Base-by-base conservation (phyloP, 495 filamentous ascomycete genomes). In the Cenococcum geophilum region DNA sequence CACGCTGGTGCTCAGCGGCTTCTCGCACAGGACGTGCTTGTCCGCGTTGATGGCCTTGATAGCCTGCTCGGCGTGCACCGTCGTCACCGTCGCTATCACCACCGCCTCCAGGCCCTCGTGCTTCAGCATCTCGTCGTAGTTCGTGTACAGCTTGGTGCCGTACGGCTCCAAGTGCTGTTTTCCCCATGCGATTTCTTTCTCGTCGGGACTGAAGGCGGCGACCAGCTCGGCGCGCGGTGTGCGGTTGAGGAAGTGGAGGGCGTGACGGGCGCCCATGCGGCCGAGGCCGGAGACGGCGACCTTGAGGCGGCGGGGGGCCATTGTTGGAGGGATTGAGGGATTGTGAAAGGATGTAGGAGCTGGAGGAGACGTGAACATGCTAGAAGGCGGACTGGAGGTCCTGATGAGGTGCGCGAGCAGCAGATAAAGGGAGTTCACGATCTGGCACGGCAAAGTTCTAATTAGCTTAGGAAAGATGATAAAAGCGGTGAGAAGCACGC, bases 21-120 rank as follows among this genome's bases (percentile, higher is more conserved):
- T 77, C 67, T 77, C 75, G 56, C 74, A 77, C 27, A 77, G 68
- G 0, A 77, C 74, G 59, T 77, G 73, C 61, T 71, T 70, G 36
- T 68, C 69, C 21, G 68, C 67, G 16, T 66, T 58, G 36, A 77
- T 77, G 1, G 75, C 75, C 22, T 64, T 68, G 56, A 73, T 70
- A 8, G 73, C 64, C 49, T 77, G 73, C 61, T 70, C 63, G 1
- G 75, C 75, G 60, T 77, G 75, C 55, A 75, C 71, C n/a, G 70
- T 71, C 4, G 74, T 77, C 49, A 67, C 68, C 9, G 72, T 74
- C 16, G 75, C 68, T 18, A 77, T 62, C 50, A 71, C 65, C 4
- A 76, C 75, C 0, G 74, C 75, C 47, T 76, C 67, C 5, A 77
- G 62, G 6, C 68, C 70, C 36, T 65, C 58, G 45, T 77, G 73